These are phyloP conservation scores for Penicillium psychrosexuale DNA, from an alignment of 2,329 filamentous ascomycete genomes.

Conservation along the genomic window DNA sequence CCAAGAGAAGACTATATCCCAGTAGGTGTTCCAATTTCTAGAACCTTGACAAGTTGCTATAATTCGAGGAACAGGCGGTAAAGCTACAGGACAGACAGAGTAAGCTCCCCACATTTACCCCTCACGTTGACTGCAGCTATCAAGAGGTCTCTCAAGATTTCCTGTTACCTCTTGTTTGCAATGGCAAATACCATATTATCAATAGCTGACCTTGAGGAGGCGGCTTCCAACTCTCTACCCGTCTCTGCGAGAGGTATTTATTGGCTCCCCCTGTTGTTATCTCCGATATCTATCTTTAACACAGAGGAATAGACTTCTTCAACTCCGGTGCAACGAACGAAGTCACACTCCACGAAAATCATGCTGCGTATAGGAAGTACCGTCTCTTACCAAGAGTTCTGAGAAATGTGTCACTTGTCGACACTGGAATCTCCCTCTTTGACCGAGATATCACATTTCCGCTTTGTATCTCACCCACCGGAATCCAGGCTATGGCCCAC, in stretches of 20 bases:
- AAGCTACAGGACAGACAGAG: not conserved
- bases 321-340: conserved; percentile 51
- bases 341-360: conserved; percentile 49
- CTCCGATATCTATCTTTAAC: not conserved
- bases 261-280: not conserved
- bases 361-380: conserved; percentile 50
- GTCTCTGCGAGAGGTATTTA: conserved; percentile 13
- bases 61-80: not conserved
- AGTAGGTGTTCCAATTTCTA: not conserved
- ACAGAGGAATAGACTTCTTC: conserved; percentile 49
- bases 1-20: not conserved
- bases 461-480: conserved; percentile 53
- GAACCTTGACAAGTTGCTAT: not conserved
- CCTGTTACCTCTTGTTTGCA: not conserved
- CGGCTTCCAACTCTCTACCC: conserved; percentile 12
- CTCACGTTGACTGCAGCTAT: not conserved
- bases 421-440: conserved; percentile 45
- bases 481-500: conserved; percentile 53
- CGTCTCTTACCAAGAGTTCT: conserved; percentile 48
- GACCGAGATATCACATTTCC: conserved; percentile 47
- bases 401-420: conserved; percentile 43
- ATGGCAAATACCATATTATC: conserved; percentile 18
- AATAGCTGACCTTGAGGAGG: conserved; percentile 17
- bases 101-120: not conserved
- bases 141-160: not conserved